Evolutionary conservation across 2,329 filamentous ascomycete species (phyloP).

Genomic region (Trichoderma polysporum): DNA sequence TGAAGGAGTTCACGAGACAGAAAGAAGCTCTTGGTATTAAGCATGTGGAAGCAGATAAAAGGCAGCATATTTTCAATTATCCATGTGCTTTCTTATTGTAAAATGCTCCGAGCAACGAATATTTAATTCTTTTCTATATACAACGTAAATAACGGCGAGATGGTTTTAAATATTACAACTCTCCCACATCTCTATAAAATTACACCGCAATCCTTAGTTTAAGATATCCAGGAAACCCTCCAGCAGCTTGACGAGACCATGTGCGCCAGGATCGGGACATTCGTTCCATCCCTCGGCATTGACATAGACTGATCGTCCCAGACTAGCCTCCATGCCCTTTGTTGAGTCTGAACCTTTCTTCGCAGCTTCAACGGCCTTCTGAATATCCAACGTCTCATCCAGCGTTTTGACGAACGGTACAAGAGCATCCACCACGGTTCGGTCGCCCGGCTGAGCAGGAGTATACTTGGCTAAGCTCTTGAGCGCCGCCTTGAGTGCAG

Average conservation of each 20-base stretch:
- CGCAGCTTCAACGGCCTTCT: slow-evolving; percentile 56
- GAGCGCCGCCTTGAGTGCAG: slow-evolving; percentile 58
- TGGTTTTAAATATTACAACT: neutral
- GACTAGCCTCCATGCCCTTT: slow-evolving; percentile 70
- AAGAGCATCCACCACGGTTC: slow-evolving; percentile 71
- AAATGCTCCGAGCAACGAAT: neutral
- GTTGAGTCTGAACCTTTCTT: slow-evolving; percentile 64
- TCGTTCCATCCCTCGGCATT: slow-evolving; percentile 65
- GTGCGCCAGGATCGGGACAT: slow-evolving; percentile 71
- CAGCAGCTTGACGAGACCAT: slow-evolving; percentile 61
- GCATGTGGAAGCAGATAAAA: no score
- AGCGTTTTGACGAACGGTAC: slow-evolving; percentile 66
- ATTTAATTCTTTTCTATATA: neutral
- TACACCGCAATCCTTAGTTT: neutral
- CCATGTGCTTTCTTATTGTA: neutral
- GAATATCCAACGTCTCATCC: slow-evolving; percentile 47
- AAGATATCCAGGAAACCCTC: slow-evolving; percentile 48
- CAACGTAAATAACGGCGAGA: neutral
- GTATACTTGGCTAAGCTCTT: slow-evolving; percentile 64
- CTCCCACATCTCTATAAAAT: neutral
- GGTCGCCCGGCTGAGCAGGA: slow-evolving; percentile 67
- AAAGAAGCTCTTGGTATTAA: no score
- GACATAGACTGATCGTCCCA: slow-evolving; percentile 74
- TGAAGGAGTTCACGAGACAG: no score
- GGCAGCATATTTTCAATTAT: neutral